phyloP scores from a whole-genome alignment of 2,329 filamentous ascomycete genomes.

The Pestalotiopsis sp. region DNA sequence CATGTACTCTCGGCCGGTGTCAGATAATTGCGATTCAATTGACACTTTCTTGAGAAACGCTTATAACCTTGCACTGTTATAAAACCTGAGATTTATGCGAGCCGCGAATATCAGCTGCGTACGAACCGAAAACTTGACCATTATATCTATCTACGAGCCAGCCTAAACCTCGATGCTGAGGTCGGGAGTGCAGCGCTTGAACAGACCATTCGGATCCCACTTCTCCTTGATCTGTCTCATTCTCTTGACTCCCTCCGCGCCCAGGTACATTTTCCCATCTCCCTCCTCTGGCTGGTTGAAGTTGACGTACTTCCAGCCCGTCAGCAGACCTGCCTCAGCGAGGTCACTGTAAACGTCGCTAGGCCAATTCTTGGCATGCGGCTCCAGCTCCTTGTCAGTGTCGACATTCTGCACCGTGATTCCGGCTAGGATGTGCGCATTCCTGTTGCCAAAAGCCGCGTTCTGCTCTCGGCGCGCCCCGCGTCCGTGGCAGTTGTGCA shows the following conservation, averaged over 20 bases:
- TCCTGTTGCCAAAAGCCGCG: constrained; percentile 8
- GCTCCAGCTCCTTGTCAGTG: not conserved
- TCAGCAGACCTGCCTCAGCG: not conserved
- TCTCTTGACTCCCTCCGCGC: not conserved
- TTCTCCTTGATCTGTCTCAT: constrained; percentile 9
- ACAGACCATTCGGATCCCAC: constrained; percentile 1
- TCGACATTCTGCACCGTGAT: not conserved
- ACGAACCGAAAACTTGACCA: too few species aligned
- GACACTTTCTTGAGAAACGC: too few species aligned
- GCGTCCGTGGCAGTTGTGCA: constrained; percentile 13
- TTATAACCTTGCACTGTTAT: too few species aligned
- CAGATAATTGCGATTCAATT: too few species aligned
- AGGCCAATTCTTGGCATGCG: not conserved
- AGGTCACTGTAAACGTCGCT: constrained; percentile 1
- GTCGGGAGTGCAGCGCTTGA: constrained; percentile 10
- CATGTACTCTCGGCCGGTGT: too few species aligned
- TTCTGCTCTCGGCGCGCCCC: not conserved
- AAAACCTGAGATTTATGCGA: too few species aligned
- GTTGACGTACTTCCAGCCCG: constrained; percentile 10
- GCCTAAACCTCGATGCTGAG: not conserved
- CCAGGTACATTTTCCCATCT: constrained; percentile 12
- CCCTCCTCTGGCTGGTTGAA: constrained; percentile 9
- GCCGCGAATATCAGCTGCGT: too few species aligned
- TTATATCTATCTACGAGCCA: too few species aligned
- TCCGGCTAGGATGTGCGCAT: constrained; percentile 3